Percentiles rank a stretch among this genome's conserved stretches.
These are phyloP conservation scores for Dendrostoma leiphaemia DNA, from an alignment of 2,329 filamentous ascomycete genomes.

Conservation along the genomic window DNA sequence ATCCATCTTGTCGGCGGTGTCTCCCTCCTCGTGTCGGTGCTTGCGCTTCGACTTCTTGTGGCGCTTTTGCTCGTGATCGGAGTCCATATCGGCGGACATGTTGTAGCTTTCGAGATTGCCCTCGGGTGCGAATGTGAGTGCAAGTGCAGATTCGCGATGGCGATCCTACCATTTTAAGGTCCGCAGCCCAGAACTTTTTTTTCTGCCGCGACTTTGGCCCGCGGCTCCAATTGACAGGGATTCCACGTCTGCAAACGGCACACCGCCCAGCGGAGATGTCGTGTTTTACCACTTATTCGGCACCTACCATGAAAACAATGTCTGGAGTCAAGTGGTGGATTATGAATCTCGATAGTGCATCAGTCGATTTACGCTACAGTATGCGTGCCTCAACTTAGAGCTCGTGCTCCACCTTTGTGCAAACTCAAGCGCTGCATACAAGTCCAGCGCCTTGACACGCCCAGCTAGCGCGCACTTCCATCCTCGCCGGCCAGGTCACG, in stretches of 20 bases:
- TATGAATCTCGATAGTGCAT: too few relatives aligned
- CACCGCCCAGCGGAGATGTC: conserved; percentile 5
- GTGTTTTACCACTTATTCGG: neutral
- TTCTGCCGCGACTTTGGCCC: conserved; percentile 10
- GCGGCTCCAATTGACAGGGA: neutral
- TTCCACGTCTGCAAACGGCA: conserved; percentile 1
- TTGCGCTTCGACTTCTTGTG: conserved; percentile 20
- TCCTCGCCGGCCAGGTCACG: too few relatives aligned
- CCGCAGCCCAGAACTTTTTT: conserved; percentile 16
- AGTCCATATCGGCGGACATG: conserved; percentile 16
- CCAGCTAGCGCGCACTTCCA: too few relatives aligned
- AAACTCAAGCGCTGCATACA: too few relatives aligned
- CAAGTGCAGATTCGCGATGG: neutral
- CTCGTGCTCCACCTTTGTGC: too few relatives aligned
- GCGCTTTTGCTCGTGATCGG: conserved; percentile 16
- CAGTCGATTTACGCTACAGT: too few relatives aligned
- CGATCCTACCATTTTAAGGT: too few relatives aligned
- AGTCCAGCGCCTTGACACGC: too few relatives aligned
- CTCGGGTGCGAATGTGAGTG: too few relatives aligned
- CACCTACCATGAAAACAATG: too few relatives aligned
- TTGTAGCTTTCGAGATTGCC: neutral
- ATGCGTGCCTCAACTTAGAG: too few relatives aligned
- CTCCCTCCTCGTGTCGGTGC: conserved; percentile 17
- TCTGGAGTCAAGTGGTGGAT: neutral
- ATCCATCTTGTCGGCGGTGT: conserved; percentile 16